Percentiles rank a stretch among this genome's conserved stretches.
These are phyloP conservation scores for Casuarina cunninghamiana DNA, from an alignment of 306 rosid genomes.

Conservation along the genomic window DNA sequence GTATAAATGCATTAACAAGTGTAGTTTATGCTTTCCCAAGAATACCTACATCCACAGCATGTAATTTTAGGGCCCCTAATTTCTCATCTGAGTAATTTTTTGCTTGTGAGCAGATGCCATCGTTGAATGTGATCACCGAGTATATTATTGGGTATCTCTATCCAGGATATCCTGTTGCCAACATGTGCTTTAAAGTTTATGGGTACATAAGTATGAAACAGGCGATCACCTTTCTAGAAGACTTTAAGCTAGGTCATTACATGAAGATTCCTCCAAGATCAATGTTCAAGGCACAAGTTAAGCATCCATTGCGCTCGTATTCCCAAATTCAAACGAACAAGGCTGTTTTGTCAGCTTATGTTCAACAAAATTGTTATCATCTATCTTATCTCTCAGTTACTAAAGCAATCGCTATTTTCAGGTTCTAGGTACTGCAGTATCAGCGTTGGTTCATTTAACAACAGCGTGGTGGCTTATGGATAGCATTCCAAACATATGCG, in stretches of 20 bases:
- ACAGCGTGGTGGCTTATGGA: constrained; percentile 89
- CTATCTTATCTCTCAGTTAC: not conserved
- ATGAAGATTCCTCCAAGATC: constrained; percentile 90
- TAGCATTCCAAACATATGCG: constrained; percentile 61
- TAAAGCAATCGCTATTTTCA: constrained; percentile 13
- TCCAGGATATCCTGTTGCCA: constrained; percentile 89
- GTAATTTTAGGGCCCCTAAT: not conserved
- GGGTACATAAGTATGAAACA: constrained; percentile 77
- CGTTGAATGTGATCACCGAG: constrained; percentile 71
- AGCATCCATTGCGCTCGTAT: not conserved
- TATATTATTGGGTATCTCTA: constrained; percentile 75
- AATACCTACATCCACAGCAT: not conserved
- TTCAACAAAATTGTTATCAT: not conserved
- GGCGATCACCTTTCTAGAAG: constrained; percentile 67
- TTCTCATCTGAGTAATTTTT: not conserved
- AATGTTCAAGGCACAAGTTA: constrained; percentile 84
- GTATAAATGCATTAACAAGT: not conserved
- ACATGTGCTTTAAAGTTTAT: constrained; percentile 70
- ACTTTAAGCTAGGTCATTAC: constrained; percentile 91
- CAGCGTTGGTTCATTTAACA: constrained; percentile 61
- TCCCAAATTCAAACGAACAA: not conserved
- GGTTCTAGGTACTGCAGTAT: constrained; percentile 61
- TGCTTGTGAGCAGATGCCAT: constrained; percentile 44
- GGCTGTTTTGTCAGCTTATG: not conserved
- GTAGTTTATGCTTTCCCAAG: not conserved